Percentiles rank a stretch among this genome's conserved stretches.
phyloP scores from a whole-genome alignment of 139 green algal genomes.

The Chlorella vulgaris region DNA sequence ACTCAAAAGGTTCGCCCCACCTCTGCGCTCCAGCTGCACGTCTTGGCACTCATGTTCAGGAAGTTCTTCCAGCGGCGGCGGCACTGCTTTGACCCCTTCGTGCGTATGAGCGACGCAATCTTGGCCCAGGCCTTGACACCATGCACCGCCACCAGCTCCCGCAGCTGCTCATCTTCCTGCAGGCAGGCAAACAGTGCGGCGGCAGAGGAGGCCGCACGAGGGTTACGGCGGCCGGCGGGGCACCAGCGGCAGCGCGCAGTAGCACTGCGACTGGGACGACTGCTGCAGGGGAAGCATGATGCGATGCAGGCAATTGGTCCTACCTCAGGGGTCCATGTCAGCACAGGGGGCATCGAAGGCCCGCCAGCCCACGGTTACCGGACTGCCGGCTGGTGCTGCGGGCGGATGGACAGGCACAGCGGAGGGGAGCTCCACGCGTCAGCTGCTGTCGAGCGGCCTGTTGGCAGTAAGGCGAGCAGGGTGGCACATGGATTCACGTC shows the following conservation, averaged over 20 bases:
- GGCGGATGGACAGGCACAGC: too few species aligned
- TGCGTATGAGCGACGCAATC: constrained; percentile 52
- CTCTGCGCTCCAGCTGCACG: constrained; percentile 26
- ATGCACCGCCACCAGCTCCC: constrained; percentile 52
- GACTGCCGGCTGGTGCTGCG: too few species aligned
- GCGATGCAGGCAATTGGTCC: too few species aligned
- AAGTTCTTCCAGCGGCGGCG: constrained; percentile 72
- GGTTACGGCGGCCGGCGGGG: too few species aligned
- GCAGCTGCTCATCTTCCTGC: constrained; percentile 58
- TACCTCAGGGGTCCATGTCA: not conserved
- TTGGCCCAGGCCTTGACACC: constrained; percentile 65
- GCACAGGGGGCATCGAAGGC: not conserved
- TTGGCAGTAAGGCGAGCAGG: too few species aligned
- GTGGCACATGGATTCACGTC: too few species aligned
- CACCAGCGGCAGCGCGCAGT: too few species aligned
- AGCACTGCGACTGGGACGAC: too few species aligned
- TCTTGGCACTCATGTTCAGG: constrained; percentile 55
- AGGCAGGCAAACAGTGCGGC: not conserved
- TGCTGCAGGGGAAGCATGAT: too few species aligned
- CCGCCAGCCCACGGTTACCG: not conserved
- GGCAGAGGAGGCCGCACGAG: too few species aligned
- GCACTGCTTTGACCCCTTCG: constrained; percentile 62
- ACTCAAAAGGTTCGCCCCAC: not conserved
- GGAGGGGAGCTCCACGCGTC: too few species aligned
- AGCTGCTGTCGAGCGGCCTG: too few species aligned